Conservation (phyloP, 345 rosid genomes). For the Sisymbrium irio region DNA sequence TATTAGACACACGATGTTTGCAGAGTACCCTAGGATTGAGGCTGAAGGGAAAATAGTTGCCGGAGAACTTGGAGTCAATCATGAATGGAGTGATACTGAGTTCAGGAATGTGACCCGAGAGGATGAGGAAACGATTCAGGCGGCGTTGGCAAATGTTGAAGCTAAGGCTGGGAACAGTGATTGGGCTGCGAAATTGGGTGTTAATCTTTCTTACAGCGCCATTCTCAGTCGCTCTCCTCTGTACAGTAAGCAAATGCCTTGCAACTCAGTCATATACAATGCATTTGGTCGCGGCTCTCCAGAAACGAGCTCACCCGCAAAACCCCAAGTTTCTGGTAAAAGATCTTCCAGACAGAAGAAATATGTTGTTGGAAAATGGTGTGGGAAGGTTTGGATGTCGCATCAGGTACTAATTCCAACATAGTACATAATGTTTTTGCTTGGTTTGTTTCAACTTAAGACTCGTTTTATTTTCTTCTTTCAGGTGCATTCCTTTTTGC, state of each 20-base stretch:
- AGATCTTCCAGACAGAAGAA: constrained; percentile 61
- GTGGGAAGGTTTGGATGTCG: constrained; percentile 99
- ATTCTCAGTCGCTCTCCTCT: constrained; percentile 76
- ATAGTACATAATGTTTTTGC: background rate
- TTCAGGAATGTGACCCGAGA: constrained; percentile 62
- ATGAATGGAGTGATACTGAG: constrained; percentile 55
- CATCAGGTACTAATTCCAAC: constrained; percentile 54
- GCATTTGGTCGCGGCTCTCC: constrained; percentile 78
- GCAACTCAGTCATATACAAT: constrained; percentile 75
- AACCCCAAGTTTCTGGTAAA: constrained; percentile 46
- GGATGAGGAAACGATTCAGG: constrained; percentile 65
- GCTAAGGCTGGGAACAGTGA: constrained; percentile 79
- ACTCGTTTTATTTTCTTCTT: constrained; percentile 41
- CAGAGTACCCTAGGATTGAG: constrained; percentile 92
- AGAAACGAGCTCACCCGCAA: constrained; percentile 41
- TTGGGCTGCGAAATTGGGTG: constrained; percentile 91
- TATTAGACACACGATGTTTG: constrained; percentile 8
- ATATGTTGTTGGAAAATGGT: constrained; percentile 93
- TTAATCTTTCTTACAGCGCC: constrained; percentile 85
- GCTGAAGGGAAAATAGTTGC: constrained; percentile 74
- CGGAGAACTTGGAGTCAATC: constrained; percentile 65
- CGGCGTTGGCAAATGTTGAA: constrained; percentile 75
- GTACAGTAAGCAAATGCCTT: constrained; percentile 97
- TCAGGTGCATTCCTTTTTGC: constrained; percentile 76
- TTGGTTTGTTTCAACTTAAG: background rate